Base-by-base conservation (phyloP, 192 early-diverging fungal species). In the Backusella westeae region DNA sequence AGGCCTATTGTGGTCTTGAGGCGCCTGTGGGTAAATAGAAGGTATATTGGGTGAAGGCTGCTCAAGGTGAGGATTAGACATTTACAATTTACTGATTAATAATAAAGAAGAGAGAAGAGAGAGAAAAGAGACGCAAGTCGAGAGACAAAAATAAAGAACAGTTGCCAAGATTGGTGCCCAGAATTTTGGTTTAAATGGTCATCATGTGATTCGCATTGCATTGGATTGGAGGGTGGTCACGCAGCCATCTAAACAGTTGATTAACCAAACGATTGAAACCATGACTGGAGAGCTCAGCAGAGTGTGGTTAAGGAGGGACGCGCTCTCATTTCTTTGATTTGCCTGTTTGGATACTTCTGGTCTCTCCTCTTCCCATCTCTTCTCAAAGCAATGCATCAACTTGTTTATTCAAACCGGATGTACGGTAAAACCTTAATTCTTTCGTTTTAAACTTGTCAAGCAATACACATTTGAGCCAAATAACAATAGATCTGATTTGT, bases 1-100 rank as follows among this genome's bases (percentile, higher is more conserved):
- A 1, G 56, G 56, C 26, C 56, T 63, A 63, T 63, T 63, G 4
- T 26, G 26, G 9, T 29, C 56, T 26, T 63, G 56, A 29, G 56
- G 56, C 14, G 56, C 23, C 23, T 63, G 56, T 14, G 56, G 56
- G 56, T 63, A 63, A 29, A 63, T 63, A 7, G 56, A 29, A 14
- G 23, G 23, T 29, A 63, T 63, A 29, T 63, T 63, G 23, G 56
- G 56, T 3, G 56, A 63, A 29, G 56, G 12, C 3, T 8, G 56
- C 26, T 63, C 56, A 63, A 63, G 26, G 56, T 63, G 56, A 6
- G 56, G 56, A 63, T 63, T 63, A 63, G 56, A 63, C 56, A 63
- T 63, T 63, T 19, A 29, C 26, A 21, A 29, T 8, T 14, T 63
- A 29, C 1, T 26, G 12, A 29, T 8, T 63, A 53, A 17, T 63